phyloP scores from a whole-genome alignment of 176 grass and related monocot genomes.

The Ensete glaucum region DNA sequence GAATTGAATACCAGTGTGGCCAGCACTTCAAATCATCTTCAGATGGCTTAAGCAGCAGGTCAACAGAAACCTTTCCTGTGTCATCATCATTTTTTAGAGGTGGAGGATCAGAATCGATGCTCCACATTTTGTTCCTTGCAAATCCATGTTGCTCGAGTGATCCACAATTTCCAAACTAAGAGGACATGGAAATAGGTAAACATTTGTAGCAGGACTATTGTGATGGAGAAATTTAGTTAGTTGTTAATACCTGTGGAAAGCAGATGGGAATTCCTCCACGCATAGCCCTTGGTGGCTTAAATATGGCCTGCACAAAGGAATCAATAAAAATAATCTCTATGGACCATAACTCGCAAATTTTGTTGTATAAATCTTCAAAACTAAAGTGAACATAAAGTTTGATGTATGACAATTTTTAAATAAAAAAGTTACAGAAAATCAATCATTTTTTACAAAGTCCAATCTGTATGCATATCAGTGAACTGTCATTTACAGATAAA shows the following conservation, averaged over 20 bases:
- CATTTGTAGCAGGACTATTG: not conserved
- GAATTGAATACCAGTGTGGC: constrained; percentile 52
- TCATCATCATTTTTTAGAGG: constrained; percentile 24
- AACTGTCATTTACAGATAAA: too few relatives aligned
- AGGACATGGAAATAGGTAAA: constrained; percentile 8
- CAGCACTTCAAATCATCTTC: constrained; percentile 83
- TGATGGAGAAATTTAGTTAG: constrained; percentile 10
- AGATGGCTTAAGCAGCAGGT: constrained; percentile 80
- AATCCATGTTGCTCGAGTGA: constrained; percentile 81
- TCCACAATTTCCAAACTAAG: constrained; percentile 67
- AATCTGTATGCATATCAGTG: too few relatives aligned
- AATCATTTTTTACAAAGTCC: too few relatives aligned
- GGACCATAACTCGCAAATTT: not conserved
- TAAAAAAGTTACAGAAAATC: too few relatives aligned
- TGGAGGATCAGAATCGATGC: constrained; percentile 46
- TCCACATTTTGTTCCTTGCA: constrained; percentile 84
- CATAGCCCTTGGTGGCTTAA: constrained; percentile 75
- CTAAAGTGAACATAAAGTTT: too few relatives aligned
- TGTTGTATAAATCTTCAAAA: too few relatives aligned
- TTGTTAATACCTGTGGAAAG: constrained; percentile 62
- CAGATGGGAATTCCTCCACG: constrained; percentile 89
- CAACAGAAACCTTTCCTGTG: constrained; percentile 37
- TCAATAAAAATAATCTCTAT: constrained; percentile 21
- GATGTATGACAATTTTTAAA: too few relatives aligned
- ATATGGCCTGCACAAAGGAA: constrained; percentile 46